Percentiles rank a stretch among this genome's conserved stretches.
Evolutionary conservation across 768 basidiomycete genomes (phyloP).

Genomic region (Hortiboletus campestris): DNA sequence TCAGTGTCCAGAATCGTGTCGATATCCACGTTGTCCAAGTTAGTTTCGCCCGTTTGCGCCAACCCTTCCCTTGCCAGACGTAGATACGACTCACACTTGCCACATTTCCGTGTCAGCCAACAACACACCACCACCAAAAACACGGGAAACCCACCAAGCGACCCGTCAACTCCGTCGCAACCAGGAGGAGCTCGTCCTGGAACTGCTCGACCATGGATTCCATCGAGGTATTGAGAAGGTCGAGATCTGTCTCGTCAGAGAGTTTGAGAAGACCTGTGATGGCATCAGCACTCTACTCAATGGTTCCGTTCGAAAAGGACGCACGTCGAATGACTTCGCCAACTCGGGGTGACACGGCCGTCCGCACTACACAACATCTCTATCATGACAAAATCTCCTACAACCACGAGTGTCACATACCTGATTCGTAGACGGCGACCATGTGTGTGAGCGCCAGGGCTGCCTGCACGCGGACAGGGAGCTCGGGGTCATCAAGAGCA

Average conservation of each 20-base stretch:
- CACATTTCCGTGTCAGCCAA: not conserved
- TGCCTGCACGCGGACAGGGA: constrained; percentile 84
- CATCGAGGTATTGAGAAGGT: constrained; percentile 79
- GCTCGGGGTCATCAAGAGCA: constrained; percentile 73
- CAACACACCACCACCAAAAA: not conserved
- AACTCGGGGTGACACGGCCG: constrained; percentile 69
- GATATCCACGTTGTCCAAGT: constrained; percentile 48
- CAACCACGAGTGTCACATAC: constrained; percentile 35
- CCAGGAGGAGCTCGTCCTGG: constrained; percentile 80
- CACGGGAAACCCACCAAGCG: constrained; percentile 56
- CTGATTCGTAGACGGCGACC: constrained; percentile 59
- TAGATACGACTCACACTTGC: constrained; percentile 77
- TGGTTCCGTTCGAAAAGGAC: constrained; percentile 3
- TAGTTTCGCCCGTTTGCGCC: constrained; percentile 47
- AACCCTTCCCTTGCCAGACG: constrained; percentile 73
- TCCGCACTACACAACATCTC: constrained; percentile 49
- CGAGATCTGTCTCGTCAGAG: constrained; percentile 88
- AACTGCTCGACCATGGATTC: constrained; percentile 85
- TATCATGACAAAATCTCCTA: not conserved
- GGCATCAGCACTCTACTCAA: not conserved
- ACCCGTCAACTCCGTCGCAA: constrained; percentile 75
- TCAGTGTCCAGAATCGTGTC: constrained; percentile 60
- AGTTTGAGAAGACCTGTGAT: constrained; percentile 75
- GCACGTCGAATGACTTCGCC: constrained; percentile 85
- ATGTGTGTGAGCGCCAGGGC: constrained; percentile 78